Conservation (phyloP, 176 grass and related monocot species). For the Secale cereale region DNA sequence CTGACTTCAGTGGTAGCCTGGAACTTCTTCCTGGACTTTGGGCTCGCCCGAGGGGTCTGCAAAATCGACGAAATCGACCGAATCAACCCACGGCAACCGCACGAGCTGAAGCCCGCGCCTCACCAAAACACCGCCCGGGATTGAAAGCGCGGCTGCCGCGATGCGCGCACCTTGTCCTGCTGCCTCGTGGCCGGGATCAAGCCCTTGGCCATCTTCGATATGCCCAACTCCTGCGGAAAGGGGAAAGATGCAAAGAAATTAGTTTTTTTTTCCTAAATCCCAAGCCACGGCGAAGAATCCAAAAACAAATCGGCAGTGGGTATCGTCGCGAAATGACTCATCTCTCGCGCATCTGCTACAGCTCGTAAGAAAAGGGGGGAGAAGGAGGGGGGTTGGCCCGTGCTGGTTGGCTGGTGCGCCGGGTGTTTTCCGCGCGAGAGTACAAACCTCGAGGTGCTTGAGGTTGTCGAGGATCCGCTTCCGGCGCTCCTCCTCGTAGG, state of each 20-base stretch:
- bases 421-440: not conserved
- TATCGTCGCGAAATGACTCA: not conserved
- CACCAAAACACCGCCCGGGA: not conserved
- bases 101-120: not conserved
- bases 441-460: constrained; percentile 76
- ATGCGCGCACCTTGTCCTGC: constrained; percentile 50
- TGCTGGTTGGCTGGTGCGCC: not conserved
- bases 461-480: constrained; percentile 82
- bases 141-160: not conserved
- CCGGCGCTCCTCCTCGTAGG: constrained; percentile 81
- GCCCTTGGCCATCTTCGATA: constrained; percentile 85
- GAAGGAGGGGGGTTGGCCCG: not conserved
- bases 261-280: not conserved
- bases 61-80: not conserved
- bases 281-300: not conserved
- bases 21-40: constrained; percentile 63
- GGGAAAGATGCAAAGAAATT: not conserved
- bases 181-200: constrained; percentile 67
- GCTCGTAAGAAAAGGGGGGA: too few relatives aligned
- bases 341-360: not conserved
- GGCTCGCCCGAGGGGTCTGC: constrained; percentile 54
- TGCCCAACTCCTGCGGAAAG: constrained; percentile 67
- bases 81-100: not conserved
- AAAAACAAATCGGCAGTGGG: not conserved
- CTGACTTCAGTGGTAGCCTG: constrained; percentile 62